Evolutionary conservation across 306 rosid species (phyloP).

Genomic region (Lotus japonicus): DNA sequence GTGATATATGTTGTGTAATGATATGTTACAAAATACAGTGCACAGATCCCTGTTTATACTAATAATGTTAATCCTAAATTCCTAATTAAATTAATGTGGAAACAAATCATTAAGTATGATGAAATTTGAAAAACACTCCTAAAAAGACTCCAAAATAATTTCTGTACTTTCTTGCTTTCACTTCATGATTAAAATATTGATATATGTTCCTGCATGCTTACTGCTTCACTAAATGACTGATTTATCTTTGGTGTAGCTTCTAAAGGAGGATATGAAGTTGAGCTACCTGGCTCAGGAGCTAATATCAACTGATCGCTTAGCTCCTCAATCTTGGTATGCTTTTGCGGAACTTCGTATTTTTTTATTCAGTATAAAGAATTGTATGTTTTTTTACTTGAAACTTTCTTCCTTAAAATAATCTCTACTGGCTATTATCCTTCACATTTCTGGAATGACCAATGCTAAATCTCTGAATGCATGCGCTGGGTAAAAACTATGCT

Average conservation of each 20-base stretch:
- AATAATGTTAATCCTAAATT: not conserved
- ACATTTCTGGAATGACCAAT: not conserved
- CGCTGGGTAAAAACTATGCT: not conserved
- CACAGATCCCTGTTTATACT: not conserved
- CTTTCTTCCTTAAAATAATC: not conserved
- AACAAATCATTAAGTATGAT: not conserved
- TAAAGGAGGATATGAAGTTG: constrained; percentile 96
- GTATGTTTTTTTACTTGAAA: not conserved
- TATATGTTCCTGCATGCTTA: not conserved
- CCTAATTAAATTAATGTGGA: not conserved
- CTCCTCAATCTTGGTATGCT: constrained; percentile 95
- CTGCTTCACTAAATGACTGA: constrained; percentile 24
- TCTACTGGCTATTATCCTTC: not conserved
- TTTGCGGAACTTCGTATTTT: constrained; percentile 28
- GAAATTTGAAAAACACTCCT: not conserved
- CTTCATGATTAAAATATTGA: not conserved
- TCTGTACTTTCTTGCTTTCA: not conserved
- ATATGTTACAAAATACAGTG: not conserved
- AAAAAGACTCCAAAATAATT: not conserved
- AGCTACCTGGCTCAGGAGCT: constrained; percentile 95
- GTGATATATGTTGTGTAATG: not conserved
- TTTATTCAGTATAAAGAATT: not conserved
- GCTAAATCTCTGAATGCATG: not conserved
- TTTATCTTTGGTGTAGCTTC: constrained; percentile 61
- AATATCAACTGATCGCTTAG: constrained; percentile 81